phyloP scores from a whole-genome alignment of 768 basidiomycete genomes.

The Lactarius psammicola region DNA sequence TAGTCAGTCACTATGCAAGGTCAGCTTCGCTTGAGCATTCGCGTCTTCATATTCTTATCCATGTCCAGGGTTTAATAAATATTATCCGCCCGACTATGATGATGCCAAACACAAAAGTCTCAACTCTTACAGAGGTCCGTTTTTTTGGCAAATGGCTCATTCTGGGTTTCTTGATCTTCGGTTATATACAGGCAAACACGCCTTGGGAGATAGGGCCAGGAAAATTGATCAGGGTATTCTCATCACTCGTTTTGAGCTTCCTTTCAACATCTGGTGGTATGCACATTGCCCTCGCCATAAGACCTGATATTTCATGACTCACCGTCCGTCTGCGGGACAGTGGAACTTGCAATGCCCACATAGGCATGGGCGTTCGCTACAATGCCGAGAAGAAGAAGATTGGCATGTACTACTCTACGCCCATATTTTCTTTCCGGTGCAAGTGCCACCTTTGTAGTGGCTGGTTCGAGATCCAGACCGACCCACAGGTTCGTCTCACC shows the following conservation, averaged over 20 bases:
- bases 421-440: slow-evolving; percentile 93
- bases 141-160: not conserved
- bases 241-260: slow-evolving; percentile 92
- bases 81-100: slow-evolving; percentile 77
- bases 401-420: slow-evolving; percentile 91
- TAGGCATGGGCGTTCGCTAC: slow-evolving; percentile 99
- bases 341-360: slow-evolving; percentile 91
- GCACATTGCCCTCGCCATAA: slow-evolving; percentile 36
- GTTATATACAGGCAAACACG: slow-evolving; percentile 74
- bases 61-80: slow-evolving; percentile 66
- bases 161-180: slow-evolving; percentile 5
- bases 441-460: slow-evolving; percentile 95
- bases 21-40: slow-evolving; percentile 25
- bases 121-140: slow-evolving; percentile 65
- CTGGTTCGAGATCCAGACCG: slow-evolving; percentile 99
- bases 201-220: slow-evolving; percentile 86
- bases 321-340: slow-evolving; percentile 42
- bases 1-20: slow-evolving; percentile 44
- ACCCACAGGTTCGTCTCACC: slow-evolving; percentile 71
- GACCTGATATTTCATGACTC: slow-evolving; percentile 5
- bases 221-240: slow-evolving; percentile 96
- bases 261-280: slow-evolving; percentile 96
- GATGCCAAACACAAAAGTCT: slow-evolving; percentile 68
- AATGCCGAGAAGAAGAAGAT: slow-evolving; percentile 99
- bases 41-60: slow-evolving; percentile 12